Base-by-base conservation (phyloP, 305 asterid genomes). In the Andrographis paniculata region DNA sequence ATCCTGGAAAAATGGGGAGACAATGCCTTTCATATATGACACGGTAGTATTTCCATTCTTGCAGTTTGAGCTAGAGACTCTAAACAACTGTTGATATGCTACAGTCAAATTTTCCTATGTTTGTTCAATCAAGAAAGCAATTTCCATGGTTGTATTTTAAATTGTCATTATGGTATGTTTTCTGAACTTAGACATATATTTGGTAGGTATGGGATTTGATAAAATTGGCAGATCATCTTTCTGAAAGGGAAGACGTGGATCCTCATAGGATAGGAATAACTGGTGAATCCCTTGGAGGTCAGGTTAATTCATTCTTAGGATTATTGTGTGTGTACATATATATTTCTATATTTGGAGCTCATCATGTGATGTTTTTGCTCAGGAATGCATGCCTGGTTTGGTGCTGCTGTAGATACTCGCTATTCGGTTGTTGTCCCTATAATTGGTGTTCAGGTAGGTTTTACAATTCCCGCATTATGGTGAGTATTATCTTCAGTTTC, bases 351-450 rank as follows among this genome's bases (percentile, higher is more conserved):
- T 33, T 43, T 54, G 50, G 58, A 63, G 14, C 40, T 56, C 44
- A 55, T 42, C 50, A 22, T 20, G 21, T 31, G 36, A 42, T 42
- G 39, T 66, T 59, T 37, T 50, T 41, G 16, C 56, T 63, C 73
- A 91, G 96, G 98, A 64, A 91, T 86, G 96, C 96, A 86, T 58
- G 95, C 96, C 22, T 86, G 94, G 98, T 75, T 86, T 74, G 98
- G 78, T 53, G 96, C 92, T n/a, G 77, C 82, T 56, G 86, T 53
- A 47, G 94, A 91, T 55, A 66, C 83, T 59, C 92, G 94, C 52
- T 91, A 78, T 69, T 46, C 94, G 20, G 96, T 86, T 59, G 95
- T 60, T 67, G 95, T 62, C 50, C 94, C 98, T 45, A 71, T 82
- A 58, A 86, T 89, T 43, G 96, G 98, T 33, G 84, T 89, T 66